Evolutionary conservation across 1,139 yeast genomes (phyloP).

Genomic region (Candida pseudoviswanathii): DNA sequence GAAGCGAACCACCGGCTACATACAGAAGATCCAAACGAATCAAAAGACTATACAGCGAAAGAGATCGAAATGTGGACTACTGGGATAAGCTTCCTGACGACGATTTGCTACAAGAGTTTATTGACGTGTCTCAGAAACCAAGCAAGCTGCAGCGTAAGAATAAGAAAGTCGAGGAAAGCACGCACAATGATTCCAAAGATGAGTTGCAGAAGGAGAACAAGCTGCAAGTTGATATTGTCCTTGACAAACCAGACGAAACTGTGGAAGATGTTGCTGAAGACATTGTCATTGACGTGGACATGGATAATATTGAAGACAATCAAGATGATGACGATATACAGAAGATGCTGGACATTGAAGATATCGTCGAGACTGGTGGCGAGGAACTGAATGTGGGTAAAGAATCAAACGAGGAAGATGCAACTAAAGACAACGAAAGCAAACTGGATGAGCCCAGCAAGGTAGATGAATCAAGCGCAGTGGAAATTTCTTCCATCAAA

Average conservation of each 20-base stretch:
- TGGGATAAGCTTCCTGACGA: constrained; percentile 29
- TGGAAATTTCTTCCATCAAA: too few relatives aligned
- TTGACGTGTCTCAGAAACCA: constrained; percentile 14
- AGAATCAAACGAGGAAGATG: constrained; percentile 2
- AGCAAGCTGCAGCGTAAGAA: background rate
- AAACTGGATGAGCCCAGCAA: too few relatives aligned
- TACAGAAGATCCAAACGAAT: constrained; percentile 8
- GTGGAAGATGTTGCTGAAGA: background rate
- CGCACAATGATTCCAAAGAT: background rate
- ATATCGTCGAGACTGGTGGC: constrained; percentile 13
- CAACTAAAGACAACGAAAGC: too few relatives aligned
- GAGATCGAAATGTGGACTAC: constrained; percentile 27
- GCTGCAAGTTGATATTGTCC: too few relatives aligned
- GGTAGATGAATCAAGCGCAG: too few relatives aligned
- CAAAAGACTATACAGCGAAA: constrained; percentile 7
- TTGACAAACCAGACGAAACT: too few relatives aligned
- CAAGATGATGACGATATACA: background rate
- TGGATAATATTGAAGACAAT: background rate
- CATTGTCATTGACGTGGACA: background rate
- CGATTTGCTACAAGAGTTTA: constrained; percentile 25
- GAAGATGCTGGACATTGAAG: constrained; percentile 1
- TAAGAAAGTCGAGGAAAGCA: constrained; percentile 3
- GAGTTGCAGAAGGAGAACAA: background rate
- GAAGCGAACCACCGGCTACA: background rate
- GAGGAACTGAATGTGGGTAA: constrained; percentile 1